These are phyloP conservation scores for Mucor indicus DNA, from an alignment of 371 early-diverging fungal genomes.

Conservation along the genomic window DNA sequence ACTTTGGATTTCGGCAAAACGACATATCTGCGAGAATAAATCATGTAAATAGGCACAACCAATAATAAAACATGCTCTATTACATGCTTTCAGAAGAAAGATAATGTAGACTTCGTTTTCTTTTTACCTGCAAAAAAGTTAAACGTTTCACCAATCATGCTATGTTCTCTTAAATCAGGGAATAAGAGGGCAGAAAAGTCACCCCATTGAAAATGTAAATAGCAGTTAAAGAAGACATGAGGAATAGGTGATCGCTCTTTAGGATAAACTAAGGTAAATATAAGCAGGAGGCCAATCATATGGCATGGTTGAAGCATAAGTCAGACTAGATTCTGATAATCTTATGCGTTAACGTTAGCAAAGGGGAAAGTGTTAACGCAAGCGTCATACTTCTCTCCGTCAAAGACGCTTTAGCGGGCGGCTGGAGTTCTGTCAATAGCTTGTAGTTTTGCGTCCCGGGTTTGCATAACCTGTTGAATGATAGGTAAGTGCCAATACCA, in stretches of 20 bases:
- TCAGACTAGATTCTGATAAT: slow-evolving; percentile 42
- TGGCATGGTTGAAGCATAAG: slow-evolving; percentile 68
- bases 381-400: slow-evolving; percentile 45
- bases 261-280: slow-evolving; percentile 47
- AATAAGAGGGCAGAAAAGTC: slow-evolving; percentile 55
- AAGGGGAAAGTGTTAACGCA: slow-evolving; percentile 39
- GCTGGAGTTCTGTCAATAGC: slow-evolving; percentile 32
- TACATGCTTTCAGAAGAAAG: no score
- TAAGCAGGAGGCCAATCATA: slow-evolving; percentile 54
- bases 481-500: slow-evolving; percentile 33
- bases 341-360: slow-evolving; percentile 52
- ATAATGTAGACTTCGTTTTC: neutral
- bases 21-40: slow-evolving; percentile 54
- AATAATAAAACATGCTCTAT: slow-evolving; percentile 57
- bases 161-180: slow-evolving; percentile 59
- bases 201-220: slow-evolving; percentile 65
- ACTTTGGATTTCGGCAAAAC: slow-evolving; percentile 51
- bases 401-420: slow-evolving; percentile 33
- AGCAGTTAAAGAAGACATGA: slow-evolving; percentile 57
- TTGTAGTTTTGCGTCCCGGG: slow-evolving; percentile 36
- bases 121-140: slow-evolving; percentile 61
- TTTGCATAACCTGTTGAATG: slow-evolving; percentile 43
- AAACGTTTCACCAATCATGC: slow-evolving; percentile 51
- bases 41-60: slow-evolving; percentile 57
- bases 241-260: slow-evolving; percentile 46